Evolutionary conservation across 352 stramenopile genomes (phyloP), one percentile per base, ranked within the genome.

Genomic region (Saprolegnia parasitica): DNA sequence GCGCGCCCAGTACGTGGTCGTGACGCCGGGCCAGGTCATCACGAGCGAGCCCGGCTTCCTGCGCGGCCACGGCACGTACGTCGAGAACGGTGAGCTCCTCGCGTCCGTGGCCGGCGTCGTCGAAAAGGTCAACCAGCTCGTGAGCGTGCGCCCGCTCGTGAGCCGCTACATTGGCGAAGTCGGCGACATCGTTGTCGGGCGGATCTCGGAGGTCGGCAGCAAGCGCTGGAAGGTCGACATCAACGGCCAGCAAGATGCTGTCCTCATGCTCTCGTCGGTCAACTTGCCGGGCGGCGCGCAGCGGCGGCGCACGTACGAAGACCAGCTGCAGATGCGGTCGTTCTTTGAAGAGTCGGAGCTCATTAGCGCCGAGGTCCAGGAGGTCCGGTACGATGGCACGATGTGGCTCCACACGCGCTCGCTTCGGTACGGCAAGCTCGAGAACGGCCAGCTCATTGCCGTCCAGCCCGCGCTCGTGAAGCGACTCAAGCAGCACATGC

Each of bases 211-310:
- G 52, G 95, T 99, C 26, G 90, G 78, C 62, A 93, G 83, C 61
- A 98, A 97, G 70, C 83, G 91, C 56, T 99, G 96, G 96, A 98
- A 96, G 60, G 95, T 99, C 32, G 92, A 98, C 74, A 81, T 97
- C 62, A 90, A 91, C 58, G 84, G 86, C 49, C 84, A 91, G 72
- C 84, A 93, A 67, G 84, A 91, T 73, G 83, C 80, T 11, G 80
- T 78, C 68, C 83, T 99, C 45, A 89, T 97, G 78, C 84, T 99
- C 21, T 96, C 85, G 72, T 95, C 91, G 26, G 91, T 99, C 57
- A 98, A 97, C 73, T 76, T 99, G 18, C 95, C 96, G 0, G 96
- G 95, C 26, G 97, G 96, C 50, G 93, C 90, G 10, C 96, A 99
- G 77, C 90, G 97, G 13, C 93, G 97, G n/a, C 88, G 95, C 62